Evolutionary conservation across 208 protist genomes (phyloP).

Genomic region (Leishmania braziliensis): DNA sequence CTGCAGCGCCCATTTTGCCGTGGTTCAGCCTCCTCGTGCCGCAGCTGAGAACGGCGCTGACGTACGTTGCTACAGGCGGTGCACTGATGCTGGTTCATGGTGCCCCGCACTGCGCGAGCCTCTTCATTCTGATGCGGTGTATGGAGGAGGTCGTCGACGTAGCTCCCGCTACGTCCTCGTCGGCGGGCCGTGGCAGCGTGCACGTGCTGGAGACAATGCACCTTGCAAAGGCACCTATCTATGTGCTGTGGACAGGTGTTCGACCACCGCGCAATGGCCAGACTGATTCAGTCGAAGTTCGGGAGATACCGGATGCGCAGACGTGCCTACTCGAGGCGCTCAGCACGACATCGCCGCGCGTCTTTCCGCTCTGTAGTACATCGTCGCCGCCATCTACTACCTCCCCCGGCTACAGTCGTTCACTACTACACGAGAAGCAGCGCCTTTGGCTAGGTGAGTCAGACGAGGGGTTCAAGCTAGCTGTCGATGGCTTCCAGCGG

Average conservation of each 20-base stretch:
- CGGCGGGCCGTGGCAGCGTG: constrained; percentile 17
- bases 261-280: neutral
- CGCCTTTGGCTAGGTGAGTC: constrained; percentile 74
- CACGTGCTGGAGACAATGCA: constrained; percentile 75
- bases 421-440: constrained; percentile 23
- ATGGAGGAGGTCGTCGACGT: constrained; percentile 32
- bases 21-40: constrained; percentile 82
- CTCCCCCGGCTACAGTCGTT: neutral
- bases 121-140: constrained; percentile 61
- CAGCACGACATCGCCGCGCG: constrained; percentile 11
- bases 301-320: neutral
- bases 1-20: constrained; percentile 39
- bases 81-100: constrained; percentile 79
- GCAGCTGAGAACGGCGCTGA: constrained; percentile 61
- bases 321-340: constrained; percentile 28
- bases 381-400: neutral
- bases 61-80: constrained; percentile 47
- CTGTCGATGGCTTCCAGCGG: constrained; percentile 42
- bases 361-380: constrained; percentile 11
- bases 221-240: constrained; percentile 66
- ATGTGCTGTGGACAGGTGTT: constrained; percentile 45
- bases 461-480: constrained; percentile 55
- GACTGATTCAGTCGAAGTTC: neutral
- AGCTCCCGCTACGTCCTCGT: neutral
- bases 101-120: constrained; percentile 69